A percentile compares a stretch with the other conserved stretches of the same genome.
Evolutionary conservation across 2,329 filamentous ascomycete species (phyloP).

Genomic region (Colletotrichum godetiae): DNA sequence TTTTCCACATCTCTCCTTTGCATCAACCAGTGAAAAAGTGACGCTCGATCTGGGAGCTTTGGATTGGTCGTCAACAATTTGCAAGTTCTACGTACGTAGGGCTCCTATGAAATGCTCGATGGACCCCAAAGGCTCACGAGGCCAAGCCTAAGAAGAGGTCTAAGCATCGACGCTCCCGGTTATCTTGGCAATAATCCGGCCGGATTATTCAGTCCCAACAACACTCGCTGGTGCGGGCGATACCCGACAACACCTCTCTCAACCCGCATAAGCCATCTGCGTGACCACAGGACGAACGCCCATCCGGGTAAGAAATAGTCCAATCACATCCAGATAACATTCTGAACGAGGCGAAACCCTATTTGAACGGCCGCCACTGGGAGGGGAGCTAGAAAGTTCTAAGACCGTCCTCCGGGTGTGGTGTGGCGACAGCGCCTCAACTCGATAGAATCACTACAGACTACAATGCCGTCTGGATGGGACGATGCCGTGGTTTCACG

Average conservation of each 20-base stretch:
- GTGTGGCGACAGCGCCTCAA: not conserved
- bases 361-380: conserved; percentile 4
- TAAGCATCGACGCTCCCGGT: not conserved
- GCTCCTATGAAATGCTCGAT: not conserved
- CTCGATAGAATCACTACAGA: not conserved
- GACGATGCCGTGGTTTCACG: not conserved
- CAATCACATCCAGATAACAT: not conserved
- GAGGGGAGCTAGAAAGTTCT: not conserved
- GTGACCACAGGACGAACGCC: conserved; percentile 10
- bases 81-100: not conserved
- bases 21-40: not conserved
- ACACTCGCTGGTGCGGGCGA: not conserved
- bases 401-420: too few relatives aligned
- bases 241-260: not conserved
- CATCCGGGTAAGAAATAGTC: not conserved
- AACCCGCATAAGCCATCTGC: not conserved
- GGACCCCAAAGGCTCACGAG: not conserved
- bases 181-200: not conserved
- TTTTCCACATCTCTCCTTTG: not conserved
- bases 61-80: not conserved
- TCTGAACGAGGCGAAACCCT: conserved; percentile 11
- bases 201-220: not conserved
- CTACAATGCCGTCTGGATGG: not conserved
- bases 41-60: not conserved
- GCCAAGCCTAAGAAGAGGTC: too few relatives aligned